Conservation (phyloP, 1,139 yeast species). For the Saccharomycopsis crataegensis region DNA sequence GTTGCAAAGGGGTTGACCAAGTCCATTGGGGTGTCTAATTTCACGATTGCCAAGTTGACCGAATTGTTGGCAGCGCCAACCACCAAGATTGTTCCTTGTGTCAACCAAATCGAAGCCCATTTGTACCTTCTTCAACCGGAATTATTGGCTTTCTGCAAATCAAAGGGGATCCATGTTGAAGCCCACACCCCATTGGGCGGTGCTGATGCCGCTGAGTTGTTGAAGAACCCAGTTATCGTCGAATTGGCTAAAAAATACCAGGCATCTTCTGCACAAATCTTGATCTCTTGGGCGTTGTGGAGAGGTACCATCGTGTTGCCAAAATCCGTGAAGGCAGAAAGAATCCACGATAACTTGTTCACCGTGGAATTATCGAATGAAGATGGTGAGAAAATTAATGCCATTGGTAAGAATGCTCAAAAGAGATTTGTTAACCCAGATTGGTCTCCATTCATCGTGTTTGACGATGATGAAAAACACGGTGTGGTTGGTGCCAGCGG, state of each 20-base stretch:
- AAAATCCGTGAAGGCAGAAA: conserved; percentile 54
- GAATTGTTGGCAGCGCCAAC: conserved; percentile 41
- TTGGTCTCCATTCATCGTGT: conserved; percentile 18
- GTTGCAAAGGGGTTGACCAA: conserved; percentile 50
- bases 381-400: conserved; percentile 44
- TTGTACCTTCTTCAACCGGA: conserved; percentile 69
- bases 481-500: conserved; percentile 16
- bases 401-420: conserved; percentile 34
- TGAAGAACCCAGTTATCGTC: conserved; percentile 41
- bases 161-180: conserved; percentile 52
- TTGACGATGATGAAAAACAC: conserved; percentile 19
- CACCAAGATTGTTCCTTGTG: conserved; percentile 56
- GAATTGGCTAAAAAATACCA: conserved; percentile 49
- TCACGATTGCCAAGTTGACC: conserved; percentile 47
- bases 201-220: conserved; percentile 51
- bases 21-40: conserved; percentile 78
- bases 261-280: conserved; percentile 52
- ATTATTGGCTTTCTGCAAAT: conserved; percentile 45
- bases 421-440: conserved; percentile 41
- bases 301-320: conserved; percentile 69
- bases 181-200: conserved; percentile 83
- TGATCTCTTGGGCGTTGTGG: conserved; percentile 66
- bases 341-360: conserved; percentile 54
- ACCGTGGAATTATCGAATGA: conserved; percentile 44
- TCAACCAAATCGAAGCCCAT: conserved; percentile 69